Conservation (phyloP, 768 basidiomycete genomes). For the Russula sp. region DNA sequence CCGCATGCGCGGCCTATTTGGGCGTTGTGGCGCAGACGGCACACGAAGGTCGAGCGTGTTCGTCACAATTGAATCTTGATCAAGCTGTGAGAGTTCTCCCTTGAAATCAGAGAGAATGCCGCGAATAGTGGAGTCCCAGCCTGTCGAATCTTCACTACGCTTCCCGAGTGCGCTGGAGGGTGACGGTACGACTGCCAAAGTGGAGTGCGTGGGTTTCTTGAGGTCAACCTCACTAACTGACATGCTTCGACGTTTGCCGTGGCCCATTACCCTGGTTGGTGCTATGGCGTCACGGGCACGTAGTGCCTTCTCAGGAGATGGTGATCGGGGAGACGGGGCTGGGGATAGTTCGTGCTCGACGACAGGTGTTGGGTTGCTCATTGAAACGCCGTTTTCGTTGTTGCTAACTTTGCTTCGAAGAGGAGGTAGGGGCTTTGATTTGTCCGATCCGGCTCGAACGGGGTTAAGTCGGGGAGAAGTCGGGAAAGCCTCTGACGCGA, state of each 20-base stretch:
- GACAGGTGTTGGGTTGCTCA: constrained; percentile 53
- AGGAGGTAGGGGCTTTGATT: constrained; percentile 60
- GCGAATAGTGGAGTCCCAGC: constrained; percentile 46
- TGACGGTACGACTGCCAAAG: constrained; percentile 35
- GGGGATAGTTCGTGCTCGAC: constrained; percentile 39
- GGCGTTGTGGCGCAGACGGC: constrained; percentile 46
- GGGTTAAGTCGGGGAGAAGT: constrained; percentile 24
- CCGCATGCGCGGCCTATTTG: constrained; percentile 24
- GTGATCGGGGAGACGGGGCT: constrained; percentile 26
- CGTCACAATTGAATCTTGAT: constrained; percentile 43
- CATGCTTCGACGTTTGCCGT: constrained; percentile 31
- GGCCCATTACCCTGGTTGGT: not conserved
- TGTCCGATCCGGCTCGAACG: constrained; percentile 29
- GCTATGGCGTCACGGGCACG: constrained; percentile 9
- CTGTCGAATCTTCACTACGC: constrained; percentile 30
- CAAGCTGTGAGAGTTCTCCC: constrained; percentile 59
- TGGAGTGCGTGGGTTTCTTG: constrained; percentile 38
- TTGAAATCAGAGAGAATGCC: constrained; percentile 69
- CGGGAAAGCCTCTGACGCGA: constrained; percentile 49
- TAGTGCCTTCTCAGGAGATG: constrained; percentile 27
- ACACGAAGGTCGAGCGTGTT: constrained; percentile 57
- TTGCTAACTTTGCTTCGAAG: constrained; percentile 37
- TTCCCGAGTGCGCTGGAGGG: constrained; percentile 36
- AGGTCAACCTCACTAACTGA: constrained; percentile 28
- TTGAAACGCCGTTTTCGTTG: constrained; percentile 36